phyloP scores from a whole-genome alignment of 1,139 yeast genomes.

The Saccharomyces hybrid region DNA sequence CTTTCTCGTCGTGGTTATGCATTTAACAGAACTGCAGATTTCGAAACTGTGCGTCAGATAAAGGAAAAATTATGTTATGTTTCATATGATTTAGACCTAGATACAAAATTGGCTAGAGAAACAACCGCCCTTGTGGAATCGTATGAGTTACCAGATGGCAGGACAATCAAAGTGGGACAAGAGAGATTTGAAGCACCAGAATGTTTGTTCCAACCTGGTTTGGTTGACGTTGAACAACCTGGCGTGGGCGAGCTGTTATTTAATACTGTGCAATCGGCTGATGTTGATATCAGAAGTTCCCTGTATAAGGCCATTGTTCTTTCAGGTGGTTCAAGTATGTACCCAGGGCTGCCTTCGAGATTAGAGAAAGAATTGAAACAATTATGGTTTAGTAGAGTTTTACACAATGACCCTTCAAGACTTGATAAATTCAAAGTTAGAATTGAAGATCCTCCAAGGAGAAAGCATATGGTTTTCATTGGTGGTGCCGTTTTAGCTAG shows the following conservation, averaged over 20 bases:
- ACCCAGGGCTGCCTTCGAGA: conserved; percentile 95
- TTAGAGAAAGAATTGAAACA: conserved; percentile 94
- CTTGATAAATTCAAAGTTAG: conserved; percentile 88
- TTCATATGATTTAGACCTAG: conserved; percentile 86
- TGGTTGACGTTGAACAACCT: conserved; percentile 96
- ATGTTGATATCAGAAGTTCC: conserved; percentile 84
- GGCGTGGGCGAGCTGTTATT: conserved; percentile 91
- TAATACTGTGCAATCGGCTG: conserved; percentile 90
- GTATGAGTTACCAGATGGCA: conserved; percentile 93
- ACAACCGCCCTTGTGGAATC: conserved; percentile 89
- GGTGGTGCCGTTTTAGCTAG: conserved; percentile 99
- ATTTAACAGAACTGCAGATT: conserved; percentile 96
- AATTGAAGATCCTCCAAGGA: conserved; percentile 98
- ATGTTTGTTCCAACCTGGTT: conserved; percentile 91
- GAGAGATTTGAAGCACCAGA: conserved; percentile 98
- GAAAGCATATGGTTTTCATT: conserved; percentile 97
- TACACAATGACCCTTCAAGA: conserved; percentile 80
- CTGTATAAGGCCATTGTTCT: conserved; percentile 87
- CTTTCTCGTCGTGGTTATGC: conserved; percentile 95
- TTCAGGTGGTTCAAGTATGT: conserved; percentile 98
- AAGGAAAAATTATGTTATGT: conserved; percentile 95
- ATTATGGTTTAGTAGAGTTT: conserved; percentile 84
- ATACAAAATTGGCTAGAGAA: conserved; percentile 79
- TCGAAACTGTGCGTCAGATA: conserved; percentile 95
- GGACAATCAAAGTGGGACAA: conserved; percentile 87